Conservation (phyloP, 805 yeast genomes). For the Geotrichum ghanense region DNA sequence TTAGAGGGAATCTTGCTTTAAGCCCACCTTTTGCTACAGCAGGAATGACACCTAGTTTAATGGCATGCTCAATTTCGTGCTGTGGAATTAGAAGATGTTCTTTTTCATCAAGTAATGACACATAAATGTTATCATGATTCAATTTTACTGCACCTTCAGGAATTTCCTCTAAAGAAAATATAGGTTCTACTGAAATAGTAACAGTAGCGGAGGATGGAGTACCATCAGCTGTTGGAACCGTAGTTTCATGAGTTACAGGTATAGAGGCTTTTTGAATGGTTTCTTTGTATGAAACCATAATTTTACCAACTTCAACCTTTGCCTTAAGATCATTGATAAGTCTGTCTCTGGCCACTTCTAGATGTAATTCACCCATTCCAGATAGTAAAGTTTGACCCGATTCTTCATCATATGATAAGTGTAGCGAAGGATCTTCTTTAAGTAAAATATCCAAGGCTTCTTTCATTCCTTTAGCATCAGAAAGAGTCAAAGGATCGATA, state of each 20-base stretch:
- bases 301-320: conserved; percentile 65
- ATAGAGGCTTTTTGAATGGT: conserved; percentile 27
- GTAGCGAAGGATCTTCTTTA: conserved; percentile 87
- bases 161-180: conserved; percentile 7
- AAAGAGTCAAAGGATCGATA: conserved; percentile 71
- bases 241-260: conserved; percentile 16
- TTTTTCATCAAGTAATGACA: conserved; percentile 10
- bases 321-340: conserved; percentile 75
- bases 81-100: conserved; percentile 19
- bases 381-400: conserved; percentile 79
- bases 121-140: conserved; percentile 34
- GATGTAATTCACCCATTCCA: conserved; percentile 96
- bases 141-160: conserved; percentile 25
- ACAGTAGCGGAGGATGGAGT: conserved; percentile 21
- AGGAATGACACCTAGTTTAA: conserved; percentile 26
- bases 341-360: conserved; percentile 78
- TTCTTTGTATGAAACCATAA: conserved; percentile 86
- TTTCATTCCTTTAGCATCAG: conserved; percentile 68
- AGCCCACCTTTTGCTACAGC: conserved; percentile 35
- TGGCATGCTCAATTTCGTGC: conserved; percentile 22
- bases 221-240: conserved; percentile 18
- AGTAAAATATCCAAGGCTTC: conserved; percentile 52
- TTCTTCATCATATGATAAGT: conserved; percentile 61
- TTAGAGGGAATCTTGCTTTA: conserved; percentile 37
- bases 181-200: conserved; percentile 19